A percentile compares a stretch with the other conserved stretches of the same genome.
Conservation (phyloP, 208 protist genomes). For the Wallacemonas rigidus region DNA sequence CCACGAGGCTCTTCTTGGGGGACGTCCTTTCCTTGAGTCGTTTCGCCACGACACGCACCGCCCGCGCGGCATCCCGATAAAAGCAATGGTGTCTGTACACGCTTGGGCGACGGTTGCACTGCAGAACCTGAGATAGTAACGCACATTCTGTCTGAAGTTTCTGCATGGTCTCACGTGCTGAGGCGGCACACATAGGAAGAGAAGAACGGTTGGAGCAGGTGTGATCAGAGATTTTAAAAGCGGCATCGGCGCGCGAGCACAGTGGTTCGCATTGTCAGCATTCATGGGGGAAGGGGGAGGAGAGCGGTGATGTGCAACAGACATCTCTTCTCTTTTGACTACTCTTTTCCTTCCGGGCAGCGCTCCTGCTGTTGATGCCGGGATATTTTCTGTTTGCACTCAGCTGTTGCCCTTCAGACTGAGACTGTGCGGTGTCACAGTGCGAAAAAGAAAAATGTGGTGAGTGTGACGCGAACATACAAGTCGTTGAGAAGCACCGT, state of each 20-base stretch:
- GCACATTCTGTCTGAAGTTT: constrained; percentile 11
- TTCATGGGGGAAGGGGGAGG: background rate
- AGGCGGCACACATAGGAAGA: background rate
- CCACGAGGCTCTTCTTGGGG: background rate
- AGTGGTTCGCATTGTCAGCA: background rate
- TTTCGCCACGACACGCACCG: background rate
- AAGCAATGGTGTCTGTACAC: constrained; percentile 66
- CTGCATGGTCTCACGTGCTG: background rate
- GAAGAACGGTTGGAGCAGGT: background rate
- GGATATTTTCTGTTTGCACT: background rate
- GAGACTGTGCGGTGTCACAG: background rate
- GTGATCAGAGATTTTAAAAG: background rate
- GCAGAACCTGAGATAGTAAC: constrained; percentile 2
- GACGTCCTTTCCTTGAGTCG: background rate
- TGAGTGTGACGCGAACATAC: background rate
- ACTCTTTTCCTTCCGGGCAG: background rate
- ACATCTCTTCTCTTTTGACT: background rate
- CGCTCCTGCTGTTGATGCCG: background rate
- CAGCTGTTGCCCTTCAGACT: too few relatives aligned
- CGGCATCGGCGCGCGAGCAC: background rate
- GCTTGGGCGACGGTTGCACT: constrained; percentile 28
- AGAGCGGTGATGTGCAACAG: background rate
- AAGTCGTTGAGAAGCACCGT: background rate
- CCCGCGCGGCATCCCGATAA: constrained; percentile 33
- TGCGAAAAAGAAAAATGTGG: background rate